These are phyloP conservation scores for Venturia oleaginea DNA, from an alignment of 2,329 filamentous ascomycete genomes.

Conservation along the genomic window DNA sequence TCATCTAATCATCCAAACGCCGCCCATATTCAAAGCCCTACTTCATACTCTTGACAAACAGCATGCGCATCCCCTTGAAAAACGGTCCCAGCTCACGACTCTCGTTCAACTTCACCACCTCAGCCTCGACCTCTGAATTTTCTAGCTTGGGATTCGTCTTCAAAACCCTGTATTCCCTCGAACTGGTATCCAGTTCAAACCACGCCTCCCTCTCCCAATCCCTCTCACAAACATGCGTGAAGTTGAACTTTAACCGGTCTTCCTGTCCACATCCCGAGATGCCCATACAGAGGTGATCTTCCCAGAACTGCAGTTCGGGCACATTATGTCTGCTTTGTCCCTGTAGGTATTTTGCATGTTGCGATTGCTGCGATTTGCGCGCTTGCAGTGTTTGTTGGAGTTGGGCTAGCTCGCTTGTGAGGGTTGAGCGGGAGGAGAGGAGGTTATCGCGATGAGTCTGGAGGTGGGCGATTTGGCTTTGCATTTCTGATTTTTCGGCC, in stretches of 20 bases:
- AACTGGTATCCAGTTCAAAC: slow-evolving; percentile 81
- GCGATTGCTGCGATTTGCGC: slow-evolving; percentile 60
- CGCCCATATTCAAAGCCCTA: slow-evolving; percentile 16
- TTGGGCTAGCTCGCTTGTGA: slow-evolving; percentile 50
- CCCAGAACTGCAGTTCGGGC: slow-evolving; percentile 94
- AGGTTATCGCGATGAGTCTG: slow-evolving; percentile 47
- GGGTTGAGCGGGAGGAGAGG: slow-evolving; percentile 44
- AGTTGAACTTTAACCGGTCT: slow-evolving; percentile 84
- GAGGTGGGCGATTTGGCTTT: slow-evolving; percentile 48
- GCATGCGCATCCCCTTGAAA: slow-evolving; percentile 72
- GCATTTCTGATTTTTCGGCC: slow-evolving; percentile 60
- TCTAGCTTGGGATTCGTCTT: slow-evolving; percentile 77
- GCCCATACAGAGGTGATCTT: slow-evolving; percentile 75
- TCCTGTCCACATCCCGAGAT: slow-evolving; percentile 83
- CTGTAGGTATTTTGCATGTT: slow-evolving; percentile 66
- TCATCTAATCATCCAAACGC: not conserved
- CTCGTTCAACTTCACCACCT: slow-evolving; percentile 75
- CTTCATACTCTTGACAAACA: slow-evolving; percentile 55
- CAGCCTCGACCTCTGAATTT: slow-evolving; percentile 63
- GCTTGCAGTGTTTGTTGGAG: slow-evolving; percentile 63
- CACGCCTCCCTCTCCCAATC: slow-evolving; percentile 84
- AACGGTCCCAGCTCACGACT: slow-evolving; percentile 60
- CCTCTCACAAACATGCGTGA: slow-evolving; percentile 74
- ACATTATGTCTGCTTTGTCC: slow-evolving; percentile 80
- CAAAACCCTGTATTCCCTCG: slow-evolving; percentile 75